These are phyloP conservation scores for Leccinum obscurum DNA, from an alignment of 768 basidiomycete species.

Conservation along the genomic window DNA sequence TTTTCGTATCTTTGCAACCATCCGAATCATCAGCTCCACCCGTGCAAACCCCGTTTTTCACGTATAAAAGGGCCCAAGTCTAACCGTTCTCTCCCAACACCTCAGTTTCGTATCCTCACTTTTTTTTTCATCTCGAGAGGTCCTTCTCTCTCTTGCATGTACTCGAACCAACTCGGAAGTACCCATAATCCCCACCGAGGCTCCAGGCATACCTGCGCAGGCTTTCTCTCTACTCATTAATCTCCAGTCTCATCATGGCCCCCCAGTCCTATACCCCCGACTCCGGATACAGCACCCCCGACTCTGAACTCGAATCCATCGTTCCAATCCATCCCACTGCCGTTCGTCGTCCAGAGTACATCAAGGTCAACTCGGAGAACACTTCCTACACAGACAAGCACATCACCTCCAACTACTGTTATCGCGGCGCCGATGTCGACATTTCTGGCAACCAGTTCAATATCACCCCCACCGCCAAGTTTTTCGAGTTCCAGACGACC, in stretches of 20 bases:
- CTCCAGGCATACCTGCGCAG: conserved; percentile 76
- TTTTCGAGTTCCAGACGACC: conserved; percentile 90
- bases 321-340: conserved; percentile 84
- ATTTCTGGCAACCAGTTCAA: conserved; percentile 73
- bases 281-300: conserved; percentile 71
- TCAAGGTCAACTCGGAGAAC: conserved; percentile 81
- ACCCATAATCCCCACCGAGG: conserved; percentile 89
- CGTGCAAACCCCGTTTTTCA: conserved; percentile 21
- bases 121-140: conserved; percentile 21
- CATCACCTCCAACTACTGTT: conserved; percentile 80
- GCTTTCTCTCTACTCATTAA: conserved; percentile 56
- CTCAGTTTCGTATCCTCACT: neutral
- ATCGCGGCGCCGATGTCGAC: conserved; percentile 74
- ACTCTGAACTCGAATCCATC: conserved; percentile 66
- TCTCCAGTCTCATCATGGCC: conserved; percentile 45
- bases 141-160: conserved; percentile 70
- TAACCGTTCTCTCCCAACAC: neutral
- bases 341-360: conserved; percentile 68
- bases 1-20: conserved; percentile 16
- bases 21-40: neutral
- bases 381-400: conserved; percentile 78
- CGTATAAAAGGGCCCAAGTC: conserved; percentile 27
- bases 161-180: conserved; percentile 91
- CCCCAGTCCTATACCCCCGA: conserved; percentile 40
- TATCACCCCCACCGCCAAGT: conserved; percentile 75